Evolutionary conservation across 2,329 filamentous ascomycete species (phyloP).

Genomic region (Ophiocordyceps sinensis): DNA sequence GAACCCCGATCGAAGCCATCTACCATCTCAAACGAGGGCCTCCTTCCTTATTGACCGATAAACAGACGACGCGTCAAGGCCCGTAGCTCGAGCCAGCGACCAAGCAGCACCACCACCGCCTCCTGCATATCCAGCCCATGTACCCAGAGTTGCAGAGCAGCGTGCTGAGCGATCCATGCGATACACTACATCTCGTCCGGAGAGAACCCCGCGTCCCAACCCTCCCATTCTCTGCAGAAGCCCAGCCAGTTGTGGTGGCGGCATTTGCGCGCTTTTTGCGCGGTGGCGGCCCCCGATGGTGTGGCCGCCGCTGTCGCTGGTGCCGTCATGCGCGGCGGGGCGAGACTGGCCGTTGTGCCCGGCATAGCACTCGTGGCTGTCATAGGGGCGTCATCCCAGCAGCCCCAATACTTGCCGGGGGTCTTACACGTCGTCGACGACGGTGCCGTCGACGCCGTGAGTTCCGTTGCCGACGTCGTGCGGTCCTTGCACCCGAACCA

Average conservation of each 20-base stretch:
- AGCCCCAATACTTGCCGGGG: slow-evolving; percentile 44
- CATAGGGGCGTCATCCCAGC: slow-evolving; percentile 28
- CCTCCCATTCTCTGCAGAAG: slow-evolving; percentile 23
- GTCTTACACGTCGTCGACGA: slow-evolving; percentile 26
- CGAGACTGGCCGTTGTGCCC: slow-evolving; percentile 10
- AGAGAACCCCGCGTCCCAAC: slow-evolving; percentile 9
- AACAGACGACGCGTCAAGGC: too few species aligned
- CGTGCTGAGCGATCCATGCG: too few species aligned
- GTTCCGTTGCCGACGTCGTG: slow-evolving; percentile 13
- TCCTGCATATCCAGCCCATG: slow-evolving; percentile 4
- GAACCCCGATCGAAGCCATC: too few species aligned
- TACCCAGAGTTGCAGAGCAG: too few species aligned
- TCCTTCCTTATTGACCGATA: too few species aligned
- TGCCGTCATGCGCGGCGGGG: slow-evolving; percentile 15
- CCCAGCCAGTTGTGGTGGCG: slow-evolving; percentile 25
- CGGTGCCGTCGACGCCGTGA: slow-evolving; percentile 12
- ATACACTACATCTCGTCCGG: slow-evolving; percentile 17
- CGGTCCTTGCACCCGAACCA: slow-evolving; percentile 1
- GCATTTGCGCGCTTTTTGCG: slow-evolving; percentile 18
- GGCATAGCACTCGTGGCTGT: slow-evolving; percentile 9
- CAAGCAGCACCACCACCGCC: too few species aligned
- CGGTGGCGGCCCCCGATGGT: slow-evolving; percentile 7
- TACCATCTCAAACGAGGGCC: too few species aligned
- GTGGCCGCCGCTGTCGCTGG: slow-evolving; percentile 13
- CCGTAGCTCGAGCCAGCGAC: too few species aligned